These are phyloP conservation scores for Ambrosia trifida DNA, from an alignment of 129 eudicot species.

Conservation along the genomic window DNA sequence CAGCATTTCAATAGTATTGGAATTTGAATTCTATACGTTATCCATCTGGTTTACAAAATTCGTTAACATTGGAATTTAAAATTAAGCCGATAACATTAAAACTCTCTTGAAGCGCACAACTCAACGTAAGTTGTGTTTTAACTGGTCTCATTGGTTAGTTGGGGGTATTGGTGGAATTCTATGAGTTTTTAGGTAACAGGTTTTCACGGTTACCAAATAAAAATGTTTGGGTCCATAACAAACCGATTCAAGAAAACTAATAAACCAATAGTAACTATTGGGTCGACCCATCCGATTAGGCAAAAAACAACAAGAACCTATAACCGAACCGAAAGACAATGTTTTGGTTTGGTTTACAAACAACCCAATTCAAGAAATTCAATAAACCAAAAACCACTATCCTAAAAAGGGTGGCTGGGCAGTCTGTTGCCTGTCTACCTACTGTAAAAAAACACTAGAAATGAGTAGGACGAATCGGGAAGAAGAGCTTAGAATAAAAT, in stretches of 20 bases:
- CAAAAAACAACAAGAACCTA: conserved; percentile 1
- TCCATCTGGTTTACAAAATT: neutral
- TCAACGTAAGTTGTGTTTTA: no score
- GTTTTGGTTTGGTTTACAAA: neutral
- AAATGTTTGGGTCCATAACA: neutral
- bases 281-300: neutral
- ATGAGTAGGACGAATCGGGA: neutral
- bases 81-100: neutral
- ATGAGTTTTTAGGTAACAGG: no score
- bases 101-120: no score
- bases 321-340: neutral
- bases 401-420: no score
- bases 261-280: neutral
- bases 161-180: no score
- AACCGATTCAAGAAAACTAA: neutral
- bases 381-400: neutral
- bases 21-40: neutral
- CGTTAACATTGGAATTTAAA: neutral
- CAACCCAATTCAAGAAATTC: neutral
- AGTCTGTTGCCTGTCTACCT: no score
- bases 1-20: neutral
- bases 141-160: no score
- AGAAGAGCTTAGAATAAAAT: neutral
- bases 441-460: neutral
- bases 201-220: neutral